These are phyloP conservation scores for Suillus subaureus DNA, from an alignment of 768 basidiomycete species.

Conservation along the genomic window DNA sequence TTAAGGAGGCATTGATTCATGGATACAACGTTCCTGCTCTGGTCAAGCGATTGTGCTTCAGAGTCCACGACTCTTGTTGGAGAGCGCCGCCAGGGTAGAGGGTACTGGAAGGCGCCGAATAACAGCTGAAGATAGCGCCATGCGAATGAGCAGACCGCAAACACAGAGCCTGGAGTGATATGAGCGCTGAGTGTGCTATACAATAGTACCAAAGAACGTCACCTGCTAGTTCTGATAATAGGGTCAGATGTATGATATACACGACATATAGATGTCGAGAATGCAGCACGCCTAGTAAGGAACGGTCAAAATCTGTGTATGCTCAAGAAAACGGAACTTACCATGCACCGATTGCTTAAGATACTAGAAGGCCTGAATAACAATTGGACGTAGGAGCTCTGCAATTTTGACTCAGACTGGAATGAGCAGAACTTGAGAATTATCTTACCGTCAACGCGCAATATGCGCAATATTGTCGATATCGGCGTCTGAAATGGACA, in stretches of 20 bases:
- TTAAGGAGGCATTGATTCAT: neutral
- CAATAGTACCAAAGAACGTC: neutral
- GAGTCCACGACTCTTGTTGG: too few species aligned
- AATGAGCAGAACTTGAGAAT: too few species aligned
- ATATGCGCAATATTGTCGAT: neutral
- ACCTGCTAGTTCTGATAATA: neutral
- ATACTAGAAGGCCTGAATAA: too few species aligned
- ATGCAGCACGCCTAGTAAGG: too few species aligned
- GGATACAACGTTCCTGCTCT: neutral
- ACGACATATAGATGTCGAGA: too few species aligned
- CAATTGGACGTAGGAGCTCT: too few species aligned
- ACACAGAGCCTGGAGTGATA: neutral
- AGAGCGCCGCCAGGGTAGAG: too few species aligned
- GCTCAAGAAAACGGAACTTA: neutral
- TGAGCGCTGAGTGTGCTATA: neutral
- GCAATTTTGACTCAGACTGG: too few species aligned
- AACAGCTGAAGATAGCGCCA: neutral
- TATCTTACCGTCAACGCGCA: neutral
- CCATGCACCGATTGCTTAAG: too few species aligned
- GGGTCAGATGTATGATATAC: too few species aligned
- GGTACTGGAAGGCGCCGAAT: too few species aligned
- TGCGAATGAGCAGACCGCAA: neutral
- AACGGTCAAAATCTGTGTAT: too few species aligned
- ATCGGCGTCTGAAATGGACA: slow-evolving; percentile 6
- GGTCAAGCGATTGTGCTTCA: neutral